A percentile compares a stretch with the other conserved stretches of the same genome.
phyloP scores from a whole-genome alignment of 331 rosid genomes.

The Rhamnella rubrinervis region DNA sequence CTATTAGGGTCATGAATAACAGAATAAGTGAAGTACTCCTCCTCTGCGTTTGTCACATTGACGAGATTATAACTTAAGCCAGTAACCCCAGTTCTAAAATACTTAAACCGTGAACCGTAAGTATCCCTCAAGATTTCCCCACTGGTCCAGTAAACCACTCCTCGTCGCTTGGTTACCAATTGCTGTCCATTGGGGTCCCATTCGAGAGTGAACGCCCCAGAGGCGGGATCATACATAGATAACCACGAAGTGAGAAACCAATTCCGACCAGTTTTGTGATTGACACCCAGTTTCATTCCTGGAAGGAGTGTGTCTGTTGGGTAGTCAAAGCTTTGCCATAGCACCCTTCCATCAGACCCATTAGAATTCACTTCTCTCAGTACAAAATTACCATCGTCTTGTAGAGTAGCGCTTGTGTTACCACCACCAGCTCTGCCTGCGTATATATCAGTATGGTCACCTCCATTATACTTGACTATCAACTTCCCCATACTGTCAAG shows the following conservation, averaged over 20 bases:
- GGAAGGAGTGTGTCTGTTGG: slow-evolving; percentile 4
- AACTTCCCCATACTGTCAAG: background rate
- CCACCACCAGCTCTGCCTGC: background rate
- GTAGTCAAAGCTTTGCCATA: slow-evolving; percentile 4
- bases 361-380: background rate
- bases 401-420: background rate
- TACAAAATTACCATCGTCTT: background rate
- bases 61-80: no score
- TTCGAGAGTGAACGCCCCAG: background rate
- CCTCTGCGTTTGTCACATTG: no score
- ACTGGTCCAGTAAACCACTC: no score
- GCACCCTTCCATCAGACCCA: background rate
- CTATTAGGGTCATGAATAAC: no score
- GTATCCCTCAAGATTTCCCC: no score
- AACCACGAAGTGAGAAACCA: background rate
- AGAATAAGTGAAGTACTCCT: no score
- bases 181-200: background rate
- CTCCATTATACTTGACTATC: background rate
- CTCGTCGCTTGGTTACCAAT: no score
- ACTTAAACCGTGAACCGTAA: no score
- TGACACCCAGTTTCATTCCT: slow-evolving; percentile 4
- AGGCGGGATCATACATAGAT: background rate
- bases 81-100: no score
- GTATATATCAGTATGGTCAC: background rate
- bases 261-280: background rate